A percentile compares a stretch with the other conserved stretches of the same genome.
These are phyloP conservation scores for Helotiales sp. DNA, from an alignment of 2,329 filamentous ascomycete genomes.

Conservation along the genomic window DNA sequence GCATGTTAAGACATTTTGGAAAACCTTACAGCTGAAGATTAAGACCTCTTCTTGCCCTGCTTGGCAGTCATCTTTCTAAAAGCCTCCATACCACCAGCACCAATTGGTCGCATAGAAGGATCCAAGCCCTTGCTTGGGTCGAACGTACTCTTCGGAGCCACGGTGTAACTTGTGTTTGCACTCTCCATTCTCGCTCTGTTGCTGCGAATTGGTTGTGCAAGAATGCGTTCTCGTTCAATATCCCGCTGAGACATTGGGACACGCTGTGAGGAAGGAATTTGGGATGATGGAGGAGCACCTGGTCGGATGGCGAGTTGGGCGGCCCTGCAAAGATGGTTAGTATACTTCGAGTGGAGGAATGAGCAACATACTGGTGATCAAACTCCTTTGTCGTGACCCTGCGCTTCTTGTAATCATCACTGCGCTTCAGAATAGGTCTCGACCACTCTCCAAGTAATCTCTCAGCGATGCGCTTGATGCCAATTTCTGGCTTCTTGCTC, in stretches of 20 bases:
- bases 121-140: slow-evolving; percentile 52
- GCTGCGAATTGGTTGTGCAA: slow-evolving; percentile 53
- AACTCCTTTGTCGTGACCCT: slow-evolving; percentile 63
- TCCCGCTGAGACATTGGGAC: slow-evolving; percentile 31
- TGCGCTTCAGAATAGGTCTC: slow-evolving; percentile 87
- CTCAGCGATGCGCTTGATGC: slow-evolving; percentile 93
- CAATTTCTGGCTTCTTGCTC: slow-evolving; percentile 83
- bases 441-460: slow-evolving; percentile 94
- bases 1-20: neutral
- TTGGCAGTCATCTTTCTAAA: slow-evolving; percentile 67
- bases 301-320: slow-evolving; percentile 37
- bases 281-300: slow-evolving; percentile 31
- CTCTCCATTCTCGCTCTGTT: slow-evolving; percentile 54
- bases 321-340: slow-evolving; percentile 28
- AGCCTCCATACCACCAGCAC: slow-evolving; percentile 62
- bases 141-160: slow-evolving; percentile 55
- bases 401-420: slow-evolving; percentile 91
- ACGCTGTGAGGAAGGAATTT: slow-evolving; percentile 30
- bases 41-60: slow-evolving; percentile 51
- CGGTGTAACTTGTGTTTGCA: slow-evolving; percentile 36
- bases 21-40: neutral
- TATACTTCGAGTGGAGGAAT: neutral
- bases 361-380: slow-evolving; percentile 57
- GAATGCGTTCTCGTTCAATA: slow-evolving; percentile 55
- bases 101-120: slow-evolving; percentile 54